These are phyloP conservation scores for Vitis hybrid DNA, from an alignment of 177 flowering plant genomes.

Conservation along the genomic window DNA sequence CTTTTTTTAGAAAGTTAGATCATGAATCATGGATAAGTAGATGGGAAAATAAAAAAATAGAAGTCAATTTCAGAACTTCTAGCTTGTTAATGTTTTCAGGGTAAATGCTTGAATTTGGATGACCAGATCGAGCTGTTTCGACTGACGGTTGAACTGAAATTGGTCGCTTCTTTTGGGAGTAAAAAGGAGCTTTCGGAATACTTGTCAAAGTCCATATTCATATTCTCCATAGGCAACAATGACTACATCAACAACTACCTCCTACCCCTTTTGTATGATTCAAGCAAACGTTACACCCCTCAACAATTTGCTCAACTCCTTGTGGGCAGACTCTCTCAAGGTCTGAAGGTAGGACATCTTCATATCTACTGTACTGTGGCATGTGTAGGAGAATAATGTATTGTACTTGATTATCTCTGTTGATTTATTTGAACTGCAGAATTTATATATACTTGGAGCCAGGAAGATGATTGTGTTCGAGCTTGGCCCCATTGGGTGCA, in stretches of 20 bases:
- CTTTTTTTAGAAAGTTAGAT: too few species aligned
- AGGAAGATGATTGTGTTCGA: slow-evolving; percentile 38
- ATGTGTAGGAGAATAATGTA: too few species aligned
- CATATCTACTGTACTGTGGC: too few species aligned
- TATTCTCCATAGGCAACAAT: slow-evolving; percentile 44
- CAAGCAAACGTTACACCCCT: slow-evolving; percentile 27
- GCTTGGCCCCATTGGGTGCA: slow-evolving; percentile 36
- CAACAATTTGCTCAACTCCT: slow-evolving; percentile 33
- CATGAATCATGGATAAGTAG: too few species aligned
- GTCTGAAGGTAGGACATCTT: slow-evolving; percentile 27
- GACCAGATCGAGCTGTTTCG: slow-evolving; percentile 32
- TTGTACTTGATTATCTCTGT: neutral
- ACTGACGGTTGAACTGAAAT: slow-evolving; percentile 5
- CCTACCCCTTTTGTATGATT: neutral
- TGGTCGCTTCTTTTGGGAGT: slow-evolving; percentile 10
- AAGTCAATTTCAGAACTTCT: too few species aligned
- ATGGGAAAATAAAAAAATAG: too few species aligned
- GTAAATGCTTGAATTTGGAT: slow-evolving; percentile 31
- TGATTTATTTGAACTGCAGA: slow-evolving; percentile 18
- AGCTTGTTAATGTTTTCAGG: slow-evolving; percentile 22
- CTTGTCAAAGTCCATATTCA: slow-evolving; percentile 34
- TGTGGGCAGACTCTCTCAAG: slow-evolving; percentile 12
- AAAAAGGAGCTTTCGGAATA: slow-evolving; percentile 9
- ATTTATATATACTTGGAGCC: slow-evolving; percentile 32
- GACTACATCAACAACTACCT: slow-evolving; percentile 47